Evolutionary conservation across 1,139 yeast genomes (phyloP), one percentile per base, ranked within the genome.

Genomic region (Komagataea norvegica): DNA sequence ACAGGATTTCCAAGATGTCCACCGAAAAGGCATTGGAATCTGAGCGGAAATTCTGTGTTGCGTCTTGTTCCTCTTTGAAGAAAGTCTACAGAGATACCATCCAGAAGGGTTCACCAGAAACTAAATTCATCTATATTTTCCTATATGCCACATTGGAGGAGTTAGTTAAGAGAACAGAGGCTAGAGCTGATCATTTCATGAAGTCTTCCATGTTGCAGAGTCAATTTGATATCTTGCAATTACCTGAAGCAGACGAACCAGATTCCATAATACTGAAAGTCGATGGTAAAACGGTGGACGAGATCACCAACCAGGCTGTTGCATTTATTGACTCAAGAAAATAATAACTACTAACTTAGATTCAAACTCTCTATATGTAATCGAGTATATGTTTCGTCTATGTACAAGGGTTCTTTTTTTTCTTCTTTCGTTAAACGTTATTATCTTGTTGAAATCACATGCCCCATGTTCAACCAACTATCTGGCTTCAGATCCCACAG

Each of bases 61-160:
- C 83, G 2, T 75, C 95, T 2, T 91, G 98, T 56, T 88, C 96
- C 1, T 80, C 91, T 56, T 68, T 91, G 57, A 89, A 89, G 61
- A 68, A 70, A 46, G 60, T 56, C 15, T 91, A 91, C 60, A 70
- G 98, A 43, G 77, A 81, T 26, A 65, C 64, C 39, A 70, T 91
- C 25, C 60, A 64, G 15, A 45, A 48, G 8, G 47, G 52, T 11
- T 48, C 59, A 6, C 66, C 62, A 5, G 56, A 59, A 6, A 64
- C 73, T n/a, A 57, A 56, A 21, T 74, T 82, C 48, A 58, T 73
- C 34, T 81, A 82, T 59, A 66, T 87, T 28, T 82, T 89, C 53
- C 62, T 89, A 35, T 70, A 75, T 54, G 82, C 88, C 10, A 65
- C 77, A 5, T 72, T 68, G 48, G 81, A 78, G 8, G 83, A 72